A percentile compares a stretch with the other conserved stretches of the same genome.
Conservation (phyloP, 169 alveolate genomes). For the Cryptosporidium viatorum region DNA sequence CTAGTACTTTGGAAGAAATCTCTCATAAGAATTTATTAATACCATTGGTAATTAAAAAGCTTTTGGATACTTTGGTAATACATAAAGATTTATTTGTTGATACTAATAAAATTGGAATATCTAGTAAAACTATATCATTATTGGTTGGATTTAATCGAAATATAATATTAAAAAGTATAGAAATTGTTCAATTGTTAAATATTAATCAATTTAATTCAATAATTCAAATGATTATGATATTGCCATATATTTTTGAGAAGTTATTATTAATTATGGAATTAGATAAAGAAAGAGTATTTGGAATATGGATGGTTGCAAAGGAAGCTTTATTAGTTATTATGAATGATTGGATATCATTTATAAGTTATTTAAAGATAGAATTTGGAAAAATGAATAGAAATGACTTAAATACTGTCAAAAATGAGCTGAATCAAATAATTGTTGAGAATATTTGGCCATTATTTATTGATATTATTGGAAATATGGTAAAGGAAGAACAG, state of each 20-base stretch:
- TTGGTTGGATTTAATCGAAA: slow-evolving; percentile 52
- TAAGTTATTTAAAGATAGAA: not conserved
- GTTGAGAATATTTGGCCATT: slow-evolving; percentile 38
- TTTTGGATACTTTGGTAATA: slow-evolving; percentile 17
- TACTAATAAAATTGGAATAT: slow-evolving; percentile 44
- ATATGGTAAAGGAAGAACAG: not conserved
- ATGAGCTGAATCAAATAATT: not conserved
- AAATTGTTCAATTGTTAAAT: not conserved
- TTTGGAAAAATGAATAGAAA: not conserved
- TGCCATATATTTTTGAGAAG: slow-evolving; percentile 47
- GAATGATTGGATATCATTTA: slow-evolving; percentile 53
- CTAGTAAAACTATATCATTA: slow-evolving; percentile 41
- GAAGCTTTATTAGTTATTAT: slow-evolving; percentile 35
- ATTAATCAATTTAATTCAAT: not conserved
- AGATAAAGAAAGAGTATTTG: not conserved
- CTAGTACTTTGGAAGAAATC: not conserved
- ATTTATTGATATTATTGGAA: not conserved
- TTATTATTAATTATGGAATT: not conserved
- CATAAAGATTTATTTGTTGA: slow-evolving; percentile 18
- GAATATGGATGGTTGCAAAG: slow-evolving; percentile 63
- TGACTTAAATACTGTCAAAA: not conserved
- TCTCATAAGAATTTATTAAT: not conserved
- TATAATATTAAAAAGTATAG: not conserved
- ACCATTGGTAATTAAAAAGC: not conserved
- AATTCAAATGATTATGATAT: slow-evolving; percentile 7